A percentile compares a stretch with the other conserved stretches of the same genome.
These are phyloP conservation scores for Tylopilus subfusipes DNA, from an alignment of 768 basidiomycete species.

Conservation along the genomic window DNA sequence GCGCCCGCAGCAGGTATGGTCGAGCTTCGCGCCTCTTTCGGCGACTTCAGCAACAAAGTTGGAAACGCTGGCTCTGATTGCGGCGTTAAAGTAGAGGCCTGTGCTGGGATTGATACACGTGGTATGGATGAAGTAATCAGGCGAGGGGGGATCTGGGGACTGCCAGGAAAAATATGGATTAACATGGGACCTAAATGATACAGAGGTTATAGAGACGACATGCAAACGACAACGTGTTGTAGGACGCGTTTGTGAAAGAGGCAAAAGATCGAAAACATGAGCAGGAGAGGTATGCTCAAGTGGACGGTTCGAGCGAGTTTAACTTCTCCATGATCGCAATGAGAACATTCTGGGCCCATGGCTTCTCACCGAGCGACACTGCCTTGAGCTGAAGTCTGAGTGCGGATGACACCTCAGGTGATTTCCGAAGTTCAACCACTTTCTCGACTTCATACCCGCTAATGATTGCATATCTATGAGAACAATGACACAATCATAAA, in stretches of 20 bases:
- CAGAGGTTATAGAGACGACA: background rate
- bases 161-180: conserved; percentile 64
- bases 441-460: conserved; percentile 16
- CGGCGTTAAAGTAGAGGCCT: conserved; percentile 23
- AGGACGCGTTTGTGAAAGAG: background rate
- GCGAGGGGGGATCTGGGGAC: conserved; percentile 65
- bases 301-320: conserved; percentile 5
- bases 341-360: conserved; percentile 23
- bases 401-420: conserved; percentile 17
- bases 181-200: conserved; percentile 15
- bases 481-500: background rate
- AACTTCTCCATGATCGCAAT: conserved; percentile 25
- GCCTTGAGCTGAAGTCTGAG: conserved; percentile 23
- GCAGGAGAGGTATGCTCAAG: background rate
- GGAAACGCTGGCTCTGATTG: conserved; percentile 18
- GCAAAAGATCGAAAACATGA: background rate
- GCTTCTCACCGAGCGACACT: conserved; percentile 25
- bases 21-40: conserved; percentile 60
- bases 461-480: conserved; percentile 15
- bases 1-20: conserved; percentile 62
- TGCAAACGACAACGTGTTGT: background rate
- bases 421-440: conserved; percentile 21
- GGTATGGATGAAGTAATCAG: conserved; percentile 68
- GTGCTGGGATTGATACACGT: conserved; percentile 46
- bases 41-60: conserved; percentile 35